Base-by-base conservation (phyloP, 345 rosid genomes). In the Hibiscus tridactylites region DNA sequence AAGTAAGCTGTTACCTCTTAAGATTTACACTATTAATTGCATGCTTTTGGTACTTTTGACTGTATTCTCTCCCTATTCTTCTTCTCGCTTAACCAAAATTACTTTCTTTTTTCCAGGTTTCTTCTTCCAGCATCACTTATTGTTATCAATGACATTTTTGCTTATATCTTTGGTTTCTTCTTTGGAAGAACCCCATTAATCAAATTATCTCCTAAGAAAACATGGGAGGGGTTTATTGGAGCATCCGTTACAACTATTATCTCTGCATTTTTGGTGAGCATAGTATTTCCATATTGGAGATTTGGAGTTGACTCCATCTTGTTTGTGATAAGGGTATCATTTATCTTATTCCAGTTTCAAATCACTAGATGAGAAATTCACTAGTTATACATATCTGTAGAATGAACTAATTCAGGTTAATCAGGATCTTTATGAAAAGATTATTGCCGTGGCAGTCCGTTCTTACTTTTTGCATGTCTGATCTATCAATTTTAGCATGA, bases 181-280 rank as follows among this genome's bases (percentile, higher is more conserved):
- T 95, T 95, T 68, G 99, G 99, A 74, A 86, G 81, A 88, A 95
- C 98, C 15, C 99, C 96, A 1, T 80, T 95, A 80, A 95, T 95
- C 83, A 90, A 92, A 82, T 85, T 95, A 74, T 92, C 98, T 75
- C 98, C 98, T 19, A 95, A 95, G 89, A 92, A 95, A 84, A 95
- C 98, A 59, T 95, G 98, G 99, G 99, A 95, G 73, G 99, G 98
- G 35, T 95, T 95, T 78, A 89, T 90, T 28, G 98, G 99, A 74
- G 99, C 96, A 47, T 92, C 97, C 73, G 82, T 95, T 61, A 81
- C 97, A 46, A 95, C 99, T 39, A 87, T 95, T 68, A 88, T 88
- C 77, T 88, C 96, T 78, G 98, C 99, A 35, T 92, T 92, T 86
- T 71, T 86, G 84, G 99, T 95, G 73, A 81, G 96, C 62, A 50